A percentile compares a stretch with the other conserved stretches of the same genome.
These are phyloP conservation scores for Erythrophleum fordii DNA, from an alignment of 306 rosid genomes.

Conservation along the genomic window DNA sequence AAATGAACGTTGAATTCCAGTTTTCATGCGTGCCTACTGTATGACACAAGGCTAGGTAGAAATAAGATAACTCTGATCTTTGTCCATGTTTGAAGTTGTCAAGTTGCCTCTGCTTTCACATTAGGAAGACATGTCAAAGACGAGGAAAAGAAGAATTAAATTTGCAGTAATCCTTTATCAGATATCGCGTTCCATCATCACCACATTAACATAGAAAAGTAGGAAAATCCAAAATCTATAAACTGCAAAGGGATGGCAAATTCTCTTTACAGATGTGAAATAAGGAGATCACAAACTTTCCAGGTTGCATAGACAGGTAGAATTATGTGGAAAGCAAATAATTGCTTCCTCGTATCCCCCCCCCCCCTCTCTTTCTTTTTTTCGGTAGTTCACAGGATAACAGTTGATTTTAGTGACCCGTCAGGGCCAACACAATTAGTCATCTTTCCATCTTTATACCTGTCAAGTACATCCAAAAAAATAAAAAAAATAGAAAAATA, in stretches of 20 bases:
- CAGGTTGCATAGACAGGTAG: conserved; percentile 30
- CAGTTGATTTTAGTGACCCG: neutral
- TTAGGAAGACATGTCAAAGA: neutral
- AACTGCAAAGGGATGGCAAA: neutral
- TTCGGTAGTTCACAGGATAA: neutral
- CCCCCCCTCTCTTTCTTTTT: no score
- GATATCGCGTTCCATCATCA: neutral
- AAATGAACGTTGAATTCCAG: conserved; percentile 24
- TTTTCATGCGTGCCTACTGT: conserved; percentile 36
- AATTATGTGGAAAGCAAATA: conserved; percentile 34
- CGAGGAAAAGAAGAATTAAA: neutral
- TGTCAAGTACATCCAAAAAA: neutral
- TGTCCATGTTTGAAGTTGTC: conserved; percentile 19
- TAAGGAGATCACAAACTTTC: conserved; percentile 25
- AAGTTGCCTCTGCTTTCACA: neutral
- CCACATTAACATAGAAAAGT: neutral
- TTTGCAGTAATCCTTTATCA: neutral
- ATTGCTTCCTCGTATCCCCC: conserved; percentile 13
- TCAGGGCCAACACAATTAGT: no score
- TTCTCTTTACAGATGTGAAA: neutral
- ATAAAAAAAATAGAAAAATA: neutral
- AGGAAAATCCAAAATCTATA: neutral
- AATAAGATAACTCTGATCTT: conserved; percentile 26
- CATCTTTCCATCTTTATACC: neutral
- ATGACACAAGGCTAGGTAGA: neutral